phyloP scores from a whole-genome alignment of 306 rosid genomes.

The Carpinus fangiana region DNA sequence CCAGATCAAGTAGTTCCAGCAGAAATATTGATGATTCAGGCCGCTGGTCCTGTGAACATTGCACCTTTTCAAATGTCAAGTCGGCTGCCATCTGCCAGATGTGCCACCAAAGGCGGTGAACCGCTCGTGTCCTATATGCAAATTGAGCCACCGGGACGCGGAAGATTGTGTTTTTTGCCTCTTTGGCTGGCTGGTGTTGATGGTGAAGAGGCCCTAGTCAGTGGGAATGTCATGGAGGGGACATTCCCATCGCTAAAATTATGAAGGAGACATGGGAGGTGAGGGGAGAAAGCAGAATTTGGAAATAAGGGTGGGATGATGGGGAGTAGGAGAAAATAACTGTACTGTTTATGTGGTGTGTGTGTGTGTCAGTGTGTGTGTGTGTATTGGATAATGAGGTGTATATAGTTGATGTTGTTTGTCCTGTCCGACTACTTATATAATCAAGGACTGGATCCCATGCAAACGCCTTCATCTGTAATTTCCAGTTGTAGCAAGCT shows the following conservation, averaged over 20 bases:
- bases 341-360: not conserved
- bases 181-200: conserved; percentile 15
- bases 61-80: conserved; percentile 37
- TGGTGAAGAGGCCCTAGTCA: not conserved
- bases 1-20: conserved; percentile 31
- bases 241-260: not conserved
- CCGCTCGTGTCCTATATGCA: not conserved
- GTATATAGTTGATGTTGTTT: conserved; percentile 37
- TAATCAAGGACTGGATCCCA: too few relatives aligned
- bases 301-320: conserved; percentile 18
- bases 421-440: not conserved
- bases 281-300: not conserved
- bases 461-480: too few relatives aligned
- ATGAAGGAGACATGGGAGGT: not conserved
- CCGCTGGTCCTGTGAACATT: conserved; percentile 44
- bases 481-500: too few relatives aligned
- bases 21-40: conserved; percentile 33
- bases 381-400: conserved; percentile 21
- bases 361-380: not conserved
- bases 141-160: conserved; percentile 14
- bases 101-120: conserved; percentile 42
- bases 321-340: conserved; percentile 3
- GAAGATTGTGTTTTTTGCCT: conserved; percentile 13
- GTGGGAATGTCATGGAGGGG: conserved; percentile 7
- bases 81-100: conserved; percentile 38